Evolutionary conservation across 2,329 filamentous ascomycete genomes (phyloP).

Genomic region (Ustulina deusta): DNA sequence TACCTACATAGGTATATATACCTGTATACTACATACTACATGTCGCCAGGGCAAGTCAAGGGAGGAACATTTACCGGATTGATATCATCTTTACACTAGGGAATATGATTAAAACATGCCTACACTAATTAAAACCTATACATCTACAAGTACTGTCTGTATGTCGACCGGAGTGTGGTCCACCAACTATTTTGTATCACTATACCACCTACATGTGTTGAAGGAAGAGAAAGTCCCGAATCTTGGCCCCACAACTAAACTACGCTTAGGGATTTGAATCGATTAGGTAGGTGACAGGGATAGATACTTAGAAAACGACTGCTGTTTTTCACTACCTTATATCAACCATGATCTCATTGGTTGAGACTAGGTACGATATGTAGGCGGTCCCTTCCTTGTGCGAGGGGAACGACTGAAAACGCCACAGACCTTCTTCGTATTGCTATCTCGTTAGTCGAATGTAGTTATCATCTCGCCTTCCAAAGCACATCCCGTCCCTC

Average conservation of each 20-base stretch:
- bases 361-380: too few relatives aligned
- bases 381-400: too few relatives aligned
- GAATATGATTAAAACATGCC: not conserved
- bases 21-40: not conserved
- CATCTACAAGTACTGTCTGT: slow-evolving; percentile 13
- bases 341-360: slow-evolving; percentile 27
- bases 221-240: slow-evolving; percentile 22
- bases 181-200: slow-evolving; percentile 17
- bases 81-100: not conserved
- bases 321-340: slow-evolving; percentile 24
- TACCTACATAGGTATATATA: not conserved
- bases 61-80: slow-evolving; percentile 10
- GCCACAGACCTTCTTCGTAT: slow-evolving; percentile 29
- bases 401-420: slow-evolving; percentile 22
- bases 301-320: slow-evolving; percentile 20
- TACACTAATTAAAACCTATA: slow-evolving; percentile 10
- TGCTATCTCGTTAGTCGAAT: slow-evolving; percentile 26
- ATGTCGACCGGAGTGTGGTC: slow-evolving; percentile 6
- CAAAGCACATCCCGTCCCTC: slow-evolving; percentile 31
- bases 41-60: not conserved
- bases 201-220: too few relatives aligned
- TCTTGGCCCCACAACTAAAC: slow-evolving; percentile 26
- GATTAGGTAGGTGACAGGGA: slow-evolving; percentile 40
- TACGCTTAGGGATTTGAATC: slow-evolving; percentile 25
- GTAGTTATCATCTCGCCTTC: slow-evolving; percentile 24